A percentile compares a stretch with the other conserved stretches of the same genome.
Evolutionary conservation across 345 rosid species (phyloP).

Genomic region (Microthlaspi erraticum): DNA sequence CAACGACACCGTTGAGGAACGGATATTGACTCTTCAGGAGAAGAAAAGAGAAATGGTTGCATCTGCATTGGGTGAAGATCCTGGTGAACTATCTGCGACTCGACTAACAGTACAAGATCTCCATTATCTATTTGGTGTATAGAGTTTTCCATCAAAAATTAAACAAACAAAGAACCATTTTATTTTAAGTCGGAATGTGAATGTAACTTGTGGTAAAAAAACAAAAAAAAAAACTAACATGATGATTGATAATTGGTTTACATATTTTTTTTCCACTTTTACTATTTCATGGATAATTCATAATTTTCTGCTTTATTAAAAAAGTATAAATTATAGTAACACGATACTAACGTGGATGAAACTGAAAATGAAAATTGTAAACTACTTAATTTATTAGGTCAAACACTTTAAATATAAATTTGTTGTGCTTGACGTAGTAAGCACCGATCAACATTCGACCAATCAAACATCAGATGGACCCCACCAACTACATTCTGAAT

Average conservation of each 20-base stretch:
- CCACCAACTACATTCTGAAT: background rate
- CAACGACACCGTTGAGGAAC: slow-evolving; percentile 75
- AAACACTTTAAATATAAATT: slow-evolving; percentile 11
- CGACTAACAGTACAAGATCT: slow-evolving; percentile 78
- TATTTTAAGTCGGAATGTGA: no score
- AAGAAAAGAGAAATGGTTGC: slow-evolving; percentile 88
- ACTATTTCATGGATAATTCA: no score
- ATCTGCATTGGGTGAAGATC: slow-evolving; percentile 88
- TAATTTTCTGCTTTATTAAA: no score
- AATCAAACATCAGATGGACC: slow-evolving; percentile 27
- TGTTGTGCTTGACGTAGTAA: slow-evolving; percentile 24
- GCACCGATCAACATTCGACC: slow-evolving; percentile 31
- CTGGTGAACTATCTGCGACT: slow-evolving; percentile 59
- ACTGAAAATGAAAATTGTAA: background rate
- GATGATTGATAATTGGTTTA: no score
- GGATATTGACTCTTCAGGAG: slow-evolving; percentile 79
- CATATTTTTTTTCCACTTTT: no score
- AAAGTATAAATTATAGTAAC: background rate
- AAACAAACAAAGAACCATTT: background rate
- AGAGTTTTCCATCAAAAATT: slow-evolving; percentile 9
- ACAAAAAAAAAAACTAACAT: no score
- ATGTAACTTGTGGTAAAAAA: no score
- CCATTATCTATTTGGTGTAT: slow-evolving; percentile 57
- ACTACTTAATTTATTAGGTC: slow-evolving; percentile 22
- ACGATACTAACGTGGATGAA: background rate